A percentile compares a stretch with the other conserved stretches of the same genome.
These are phyloP conservation scores for Henckelia pumila DNA, from an alignment of 257 asterid species.

Conservation along the genomic window DNA sequence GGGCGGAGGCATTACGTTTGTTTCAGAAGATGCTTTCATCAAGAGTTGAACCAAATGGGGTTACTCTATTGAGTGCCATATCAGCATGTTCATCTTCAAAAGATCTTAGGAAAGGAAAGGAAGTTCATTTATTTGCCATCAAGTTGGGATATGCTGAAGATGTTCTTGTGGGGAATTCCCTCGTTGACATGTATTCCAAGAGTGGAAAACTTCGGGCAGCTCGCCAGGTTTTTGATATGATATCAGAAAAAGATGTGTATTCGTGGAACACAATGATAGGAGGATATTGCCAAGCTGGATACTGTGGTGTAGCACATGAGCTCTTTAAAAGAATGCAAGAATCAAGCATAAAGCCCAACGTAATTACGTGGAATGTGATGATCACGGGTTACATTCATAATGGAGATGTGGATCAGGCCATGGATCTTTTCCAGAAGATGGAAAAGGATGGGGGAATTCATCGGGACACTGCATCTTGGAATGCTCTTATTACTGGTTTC, in stretches of 20 bases:
- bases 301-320: slow-evolving; percentile 67
- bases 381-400: slow-evolving; percentile 66
- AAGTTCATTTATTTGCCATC: slow-evolving; percentile 53
- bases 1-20: slow-evolving; percentile 47
- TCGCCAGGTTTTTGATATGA: slow-evolving; percentile 48
- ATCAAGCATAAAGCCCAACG: slow-evolving; percentile 53
- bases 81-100: slow-evolving; percentile 57
- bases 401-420: slow-evolving; percentile 79
- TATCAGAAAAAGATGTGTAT: slow-evolving; percentile 55
- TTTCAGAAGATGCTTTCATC: slow-evolving; percentile 51
- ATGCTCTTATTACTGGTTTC: slow-evolving; percentile 71
- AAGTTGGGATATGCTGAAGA: slow-evolving; percentile 57
- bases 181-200: slow-evolving; percentile 78
- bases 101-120: slow-evolving; percentile 62
- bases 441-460: slow-evolving; percentile 55
- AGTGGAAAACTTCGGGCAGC: slow-evolving; percentile 65
- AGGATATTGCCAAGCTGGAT: slow-evolving; percentile 81
- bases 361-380: slow-evolving; percentile 77
- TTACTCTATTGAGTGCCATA: slow-evolving; percentile 58
- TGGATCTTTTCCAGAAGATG: slow-evolving; percentile 71
- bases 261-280: slow-evolving; percentile 87
- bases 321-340: slow-evolving; percentile 62
- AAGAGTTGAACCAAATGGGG: slow-evolving; percentile 63
- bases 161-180: slow-evolving; percentile 67
- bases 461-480: slow-evolving; percentile 82